Evolutionary conservation across 1,284 basidiomycete genomes (phyloP).

Genomic region (Afroboletus lepidellus): DNA sequence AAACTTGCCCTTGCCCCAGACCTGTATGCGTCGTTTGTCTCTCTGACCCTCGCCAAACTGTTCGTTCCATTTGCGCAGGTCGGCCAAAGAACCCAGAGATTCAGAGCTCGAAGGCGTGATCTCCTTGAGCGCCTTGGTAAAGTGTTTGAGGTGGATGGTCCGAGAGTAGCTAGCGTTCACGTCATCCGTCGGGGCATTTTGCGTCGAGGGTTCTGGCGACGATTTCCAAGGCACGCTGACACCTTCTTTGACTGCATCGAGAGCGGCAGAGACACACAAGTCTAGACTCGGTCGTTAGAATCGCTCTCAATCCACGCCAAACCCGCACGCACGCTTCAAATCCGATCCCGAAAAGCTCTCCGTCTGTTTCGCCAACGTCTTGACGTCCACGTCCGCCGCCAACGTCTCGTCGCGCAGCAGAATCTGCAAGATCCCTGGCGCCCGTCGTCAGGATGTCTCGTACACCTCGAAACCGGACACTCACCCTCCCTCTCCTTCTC

Average conservation of each 20-base stretch:
- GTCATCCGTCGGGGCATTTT: constrained; percentile 5
- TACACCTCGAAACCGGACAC: constrained; percentile 18
- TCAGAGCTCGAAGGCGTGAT: constrained; percentile 87
- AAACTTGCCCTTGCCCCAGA: constrained; percentile 74
- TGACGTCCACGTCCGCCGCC: constrained; percentile 66
- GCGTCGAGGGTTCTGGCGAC: constrained; percentile 14
- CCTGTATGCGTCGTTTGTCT: constrained; percentile 56
- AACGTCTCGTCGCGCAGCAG: constrained; percentile 75
- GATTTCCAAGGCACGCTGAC: constrained; percentile 73
- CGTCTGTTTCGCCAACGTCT: constrained; percentile 67
- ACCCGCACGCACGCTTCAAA: constrained; percentile 72
- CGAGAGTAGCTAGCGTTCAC: constrained; percentile 31
- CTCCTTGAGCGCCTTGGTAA: constrained; percentile 78
- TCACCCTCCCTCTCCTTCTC: constrained; percentile 78
- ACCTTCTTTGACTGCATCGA: constrained; percentile 85
- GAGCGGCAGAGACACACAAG: constrained; percentile 84
- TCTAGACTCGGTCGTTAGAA: constrained; percentile 47
- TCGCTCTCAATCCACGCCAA: background rate
- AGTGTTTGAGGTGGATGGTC: constrained; percentile 61
- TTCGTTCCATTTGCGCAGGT: constrained; percentile 88
- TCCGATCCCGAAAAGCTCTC: constrained; percentile 92
- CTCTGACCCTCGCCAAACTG: constrained; percentile 83
- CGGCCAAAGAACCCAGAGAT: constrained; percentile 72
- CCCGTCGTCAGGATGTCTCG: background rate
- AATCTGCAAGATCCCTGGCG: constrained; percentile 78